These are phyloP conservation scores for Aegilops sharonensis DNA, from an alignment of 176 grass and related monocot genomes.

Conservation along the genomic window DNA sequence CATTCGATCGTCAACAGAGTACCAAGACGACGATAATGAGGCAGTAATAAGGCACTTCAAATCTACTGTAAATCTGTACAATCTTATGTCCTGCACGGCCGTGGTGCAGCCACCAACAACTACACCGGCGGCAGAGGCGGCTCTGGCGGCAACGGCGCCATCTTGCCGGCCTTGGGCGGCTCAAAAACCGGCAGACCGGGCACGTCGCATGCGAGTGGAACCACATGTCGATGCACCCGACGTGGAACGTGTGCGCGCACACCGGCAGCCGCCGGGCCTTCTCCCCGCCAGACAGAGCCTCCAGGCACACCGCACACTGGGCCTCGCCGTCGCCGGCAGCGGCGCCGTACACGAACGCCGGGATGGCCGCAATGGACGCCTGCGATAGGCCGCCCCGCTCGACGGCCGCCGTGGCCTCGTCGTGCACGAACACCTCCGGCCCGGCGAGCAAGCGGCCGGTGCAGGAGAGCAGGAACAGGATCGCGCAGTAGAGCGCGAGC, in stretches of 20 bases:
- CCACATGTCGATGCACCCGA: slow-evolving; percentile 64
- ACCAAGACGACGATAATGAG: neutral
- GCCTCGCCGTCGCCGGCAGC: neutral
- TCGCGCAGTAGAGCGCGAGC: slow-evolving; percentile 36
- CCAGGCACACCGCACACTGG: slow-evolving; percentile 62
- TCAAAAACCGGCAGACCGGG: slow-evolving; percentile 58
- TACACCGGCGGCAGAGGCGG: slow-evolving; percentile 29
- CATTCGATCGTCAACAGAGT: neutral
- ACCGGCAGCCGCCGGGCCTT: slow-evolving; percentile 36
- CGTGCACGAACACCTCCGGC: neutral
- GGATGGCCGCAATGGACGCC: slow-evolving; percentile 17
- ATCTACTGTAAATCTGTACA: slow-evolving; percentile 6
- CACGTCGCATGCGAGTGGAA: slow-evolving; percentile 52
- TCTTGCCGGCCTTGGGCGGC: neutral
- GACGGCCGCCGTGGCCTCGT: neutral
- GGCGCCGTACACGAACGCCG: slow-evolving; percentile 1
- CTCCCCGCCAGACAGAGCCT: slow-evolving; percentile 40
- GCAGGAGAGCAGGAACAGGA: slow-evolving; percentile 17
- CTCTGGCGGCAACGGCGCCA: neutral
- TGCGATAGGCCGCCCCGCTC: slow-evolving; percentile 13
- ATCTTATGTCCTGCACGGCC: neutral
- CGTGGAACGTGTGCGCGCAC: slow-evolving; percentile 70
- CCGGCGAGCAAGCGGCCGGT: neutral
- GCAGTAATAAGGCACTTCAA: neutral
- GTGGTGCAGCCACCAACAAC: neutral